phyloP scores from a whole-genome alignment of 192 early-diverging fungal species.

The Entomortierella beljakovae region DNA sequence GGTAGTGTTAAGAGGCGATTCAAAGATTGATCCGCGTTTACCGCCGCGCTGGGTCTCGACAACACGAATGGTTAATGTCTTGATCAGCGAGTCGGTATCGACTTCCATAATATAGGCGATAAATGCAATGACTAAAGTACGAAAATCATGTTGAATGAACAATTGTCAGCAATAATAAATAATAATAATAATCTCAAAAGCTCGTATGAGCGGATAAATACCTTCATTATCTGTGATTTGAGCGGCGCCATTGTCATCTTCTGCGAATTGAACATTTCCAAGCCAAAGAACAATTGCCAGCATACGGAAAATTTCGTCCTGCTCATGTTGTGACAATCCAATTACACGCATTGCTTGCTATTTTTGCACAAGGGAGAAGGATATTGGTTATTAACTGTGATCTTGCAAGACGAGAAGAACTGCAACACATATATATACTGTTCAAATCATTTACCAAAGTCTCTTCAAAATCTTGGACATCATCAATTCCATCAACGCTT shows the following conservation, averaged over 20 bases:
- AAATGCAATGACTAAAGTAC: constrained; percentile 68
- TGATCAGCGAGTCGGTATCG: constrained; percentile 67
- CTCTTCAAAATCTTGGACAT: constrained; percentile 85
- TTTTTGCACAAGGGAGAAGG: too few relatives aligned
- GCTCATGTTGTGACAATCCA: constrained; percentile 83
- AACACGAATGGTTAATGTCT: constrained; percentile 71
- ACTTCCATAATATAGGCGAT: constrained; percentile 81
- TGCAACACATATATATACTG: too few relatives aligned
- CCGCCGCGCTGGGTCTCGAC: constrained; percentile 84
- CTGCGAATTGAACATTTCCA: constrained; percentile 92
- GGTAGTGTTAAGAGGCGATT: constrained; percentile 90
- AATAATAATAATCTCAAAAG: too few relatives aligned
- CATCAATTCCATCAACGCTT: constrained; percentile 94
- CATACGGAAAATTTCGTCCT: constrained; percentile 91
- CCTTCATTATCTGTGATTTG: constrained; percentile 69
- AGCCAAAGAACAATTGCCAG: constrained; percentile 95
- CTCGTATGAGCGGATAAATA: constrained; percentile 41
- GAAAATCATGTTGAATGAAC: neutral
- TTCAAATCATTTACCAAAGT: constrained; percentile 76
- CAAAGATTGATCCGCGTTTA: constrained; percentile 79
- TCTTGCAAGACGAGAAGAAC: too few relatives aligned
- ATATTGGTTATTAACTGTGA: too few relatives aligned
- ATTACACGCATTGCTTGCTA: constrained; percentile 93
- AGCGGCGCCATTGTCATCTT: constrained; percentile 82
- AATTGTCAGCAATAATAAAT: neutral